Base-by-base conservation (phyloP, 2,329 filamentous ascomycete genomes). In the Colletotrichum chrysophilum region DNA sequence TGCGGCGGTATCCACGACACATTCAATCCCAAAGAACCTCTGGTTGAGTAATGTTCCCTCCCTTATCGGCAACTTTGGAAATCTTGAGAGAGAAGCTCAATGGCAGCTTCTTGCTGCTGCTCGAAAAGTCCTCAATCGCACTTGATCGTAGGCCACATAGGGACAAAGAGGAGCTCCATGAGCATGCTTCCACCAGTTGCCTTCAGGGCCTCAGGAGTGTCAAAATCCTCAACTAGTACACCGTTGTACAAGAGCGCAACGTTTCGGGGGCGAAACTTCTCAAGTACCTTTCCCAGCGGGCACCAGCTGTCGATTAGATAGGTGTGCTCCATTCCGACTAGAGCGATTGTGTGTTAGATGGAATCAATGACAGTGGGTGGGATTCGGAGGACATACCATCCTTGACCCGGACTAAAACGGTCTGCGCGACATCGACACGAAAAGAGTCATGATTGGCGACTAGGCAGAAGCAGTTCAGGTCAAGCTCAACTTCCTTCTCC, bases 1-100 rank as follows among this genome's bases (percentile, higher is more conserved):
- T n/a, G 9, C 38, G 9, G 18, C 2, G 2, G 2, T 48, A 0
- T 1, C 18, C 38, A 12, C 3, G 16, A n/a, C 18, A 12, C 6
- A 48, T 48, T 1, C 10, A 48, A 2, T 48, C 18, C 18, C 3
- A 3, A 4, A 12, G 18, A n/a, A 48, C 10, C 5, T 21, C 18
- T n/a, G 9, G 9, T 48, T 21, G 38, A 48, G 38, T 4, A 21
- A 12, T 0, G 18, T 48, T 0, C 2, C 18, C 38, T 48, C 38
- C 18, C 38, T 21, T 12, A 9, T 48, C 38, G 18, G 38, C 38
- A 48, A 48, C 18, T 9, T 12, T n/a, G 1, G 1, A n/a, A n/a
- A n/a, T 21, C 2, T 48, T 7, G 0, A 43, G 36, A 2, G 18
- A 48, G 5, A 48, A n/a, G 38, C 38, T 48, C 38, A 9, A 48